Evolutionary conservation across 2,329 filamentous ascomycete species (phyloP), one percentile per base, ranked within the genome.

Genomic region (Aureobasidium sp.): DNA sequence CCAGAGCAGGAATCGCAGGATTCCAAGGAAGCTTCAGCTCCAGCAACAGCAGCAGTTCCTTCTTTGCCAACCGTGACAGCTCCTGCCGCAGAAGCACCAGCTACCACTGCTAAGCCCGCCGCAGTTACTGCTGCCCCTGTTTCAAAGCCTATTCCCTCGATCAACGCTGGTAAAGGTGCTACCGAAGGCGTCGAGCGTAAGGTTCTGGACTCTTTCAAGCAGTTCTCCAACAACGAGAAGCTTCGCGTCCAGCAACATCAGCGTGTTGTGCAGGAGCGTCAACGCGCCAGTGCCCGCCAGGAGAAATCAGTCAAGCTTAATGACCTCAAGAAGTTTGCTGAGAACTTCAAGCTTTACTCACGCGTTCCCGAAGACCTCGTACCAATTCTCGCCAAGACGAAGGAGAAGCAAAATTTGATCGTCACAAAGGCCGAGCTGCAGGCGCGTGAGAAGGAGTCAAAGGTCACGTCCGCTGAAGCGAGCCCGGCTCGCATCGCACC

Each of bases 371-470:
- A 84, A 57, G 94, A 99, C 74, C 78, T 99, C 39, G 91, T 99
- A 32, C 88, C 90, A 1, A 99, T 99, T 67, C 88, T 99, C 64
- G 93, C 94, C 63, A 99, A 97, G 73, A 94, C 99, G 72, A 91
- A 91, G n/a, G 83, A 80, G 50, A 99, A 97, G 78, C 94, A 97
- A 75, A 87, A 91, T 70, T 86, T 92, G 71, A 97, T 99, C 66
- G 88, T 96, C 70, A 88, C 91, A 68, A 95, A 92, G 74, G 91
- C 91, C 1, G 85, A 90, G 64, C 84, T 86, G 70, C 88, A 93
- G 67, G 87, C 86, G 2, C 86, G 90, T 62, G 77, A 80, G 48
- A 69, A 70, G 78, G 71, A 83, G 65, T 66, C 70, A 50, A 76
- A 76, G 65, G 67, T 77, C 69, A 73, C 85, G 77, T 71, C 73